Base-by-base conservation (phyloP, 1,284 basidiomycete genomes). In the Phlebopus sp. region DNA sequence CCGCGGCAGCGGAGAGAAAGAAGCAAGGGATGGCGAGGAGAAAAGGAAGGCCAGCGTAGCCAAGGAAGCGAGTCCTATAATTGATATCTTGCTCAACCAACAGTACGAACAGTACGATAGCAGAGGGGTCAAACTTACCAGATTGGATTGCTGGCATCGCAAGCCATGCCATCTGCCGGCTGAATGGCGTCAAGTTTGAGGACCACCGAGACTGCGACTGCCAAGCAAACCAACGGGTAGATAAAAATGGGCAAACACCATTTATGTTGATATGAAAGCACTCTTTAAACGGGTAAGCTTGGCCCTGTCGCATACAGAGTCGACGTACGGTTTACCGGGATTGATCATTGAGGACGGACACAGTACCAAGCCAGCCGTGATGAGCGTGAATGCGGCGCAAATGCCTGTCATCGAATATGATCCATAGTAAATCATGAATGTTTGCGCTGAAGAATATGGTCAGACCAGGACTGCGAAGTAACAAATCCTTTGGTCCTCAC, bases 11-110 rank as follows among this genome's bases (percentile, higher is more conserved):
- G 17, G 79, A 79, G 10, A 79, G 57, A 48, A 70, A 63, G 31
- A 83, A 64, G 35, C 74, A 77, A 3, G 83, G 81, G 14, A 82
- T 59, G 3, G 73, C 69, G 11, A 80, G 60, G 29, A 80, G 49
- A 52, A 81, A 69, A 0, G 81, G 74, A 15, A 73, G 60, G 23
- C 82, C 84, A 9, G 81, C 75, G 57, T 82, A 84, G 44, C 79
- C 76, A 11, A 83, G 55, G 45, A 84, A 74, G 44, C 81, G 76
- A 38, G 79, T 68, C 84, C 83, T 86, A 45, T 4, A 8, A 46
- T 9, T 32, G 40, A 31, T 11, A 11, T 42, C n/a, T n/a, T n/a
- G n/a, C n/a, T n/a, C n/a, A n/a, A n/a, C n/a, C n/a, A n/a, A n/a
- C n/a, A n/a, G n/a, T n/a, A n/a, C n/a, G n/a, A n/a, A 52, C 42